Base-by-base conservation (phyloP, 2,329 filamentous ascomycete genomes). In the Thermoascus crustaceus region DNA sequence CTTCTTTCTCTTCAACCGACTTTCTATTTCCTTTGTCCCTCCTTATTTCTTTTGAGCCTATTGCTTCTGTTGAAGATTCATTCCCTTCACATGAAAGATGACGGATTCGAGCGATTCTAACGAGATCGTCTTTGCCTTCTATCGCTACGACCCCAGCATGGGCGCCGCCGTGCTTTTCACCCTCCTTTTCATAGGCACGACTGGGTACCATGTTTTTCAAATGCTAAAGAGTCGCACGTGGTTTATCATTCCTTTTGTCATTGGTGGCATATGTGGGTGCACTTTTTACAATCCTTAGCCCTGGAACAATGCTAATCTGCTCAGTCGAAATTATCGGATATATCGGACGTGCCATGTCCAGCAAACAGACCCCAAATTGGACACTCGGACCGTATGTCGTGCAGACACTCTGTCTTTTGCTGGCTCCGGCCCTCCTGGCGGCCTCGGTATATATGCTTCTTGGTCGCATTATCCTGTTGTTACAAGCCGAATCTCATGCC, bases 361-460 rank as follows among this genome's bases (percentile, higher is more conserved):
- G n/a, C n/a, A n/a, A n/a, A n/a, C n/a, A n/a, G n/a, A n/a, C n/a
- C n/a, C n/a, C n/a, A n/a, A n/a, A n/a, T n/a, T n/a, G n/a, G n/a
- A n/a, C n/a, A n/a, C n/a, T n/a, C n/a, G n/a, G n/a, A n/a, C 38
- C 38, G 3, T 47, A 44, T 24, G 37, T 42, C 18, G 40, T 45
- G 13, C 44, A 47, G 19, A 35, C 38, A 2, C 24, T 45, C 9
- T 39, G 45, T 18, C 30, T 47, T 7, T 43, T 47, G 14, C 34
- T 47, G 5, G 44, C 43, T 16, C 44, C 44, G 5, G 38, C 43
- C 4, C 38, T 47, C 9, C 41, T 44, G 16, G 42, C 44, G 9
- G 44, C 44, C 9, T 41, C 37, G 8, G 37, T 47, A 11, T 47
- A 47, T 27, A 47, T 47, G 44, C 30, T 37, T 6, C 32, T 47